These are phyloP conservation scores for Stipa capillata DNA, from an alignment of 176 grass and related monocot species.

Conservation along the genomic window DNA sequence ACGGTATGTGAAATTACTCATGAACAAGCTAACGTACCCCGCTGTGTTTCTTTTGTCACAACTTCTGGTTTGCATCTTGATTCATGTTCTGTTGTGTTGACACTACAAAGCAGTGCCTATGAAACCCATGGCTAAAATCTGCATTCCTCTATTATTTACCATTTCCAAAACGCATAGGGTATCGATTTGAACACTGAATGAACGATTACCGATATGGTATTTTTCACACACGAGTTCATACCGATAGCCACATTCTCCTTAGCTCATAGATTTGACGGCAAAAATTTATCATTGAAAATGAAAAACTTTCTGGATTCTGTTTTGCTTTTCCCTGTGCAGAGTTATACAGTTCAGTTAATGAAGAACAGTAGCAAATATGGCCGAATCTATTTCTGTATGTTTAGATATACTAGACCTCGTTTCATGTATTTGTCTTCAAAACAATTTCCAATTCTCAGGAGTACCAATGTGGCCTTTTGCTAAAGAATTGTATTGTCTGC, in stretches of 20 bases:
- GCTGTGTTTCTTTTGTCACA: neutral
- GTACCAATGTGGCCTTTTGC: neutral
- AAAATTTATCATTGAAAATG: neutral
- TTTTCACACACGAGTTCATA: neutral
- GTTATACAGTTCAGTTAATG: too few species aligned
- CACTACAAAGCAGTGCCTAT: slow-evolving; percentile 23
- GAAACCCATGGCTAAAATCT: neutral
- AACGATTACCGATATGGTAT: neutral
- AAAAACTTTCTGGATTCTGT: neutral
- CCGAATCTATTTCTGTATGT: too few species aligned
- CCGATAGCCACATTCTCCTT: neutral
- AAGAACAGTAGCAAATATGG: too few species aligned
- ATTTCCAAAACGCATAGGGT: too few species aligned
- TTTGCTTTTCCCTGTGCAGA: too few species aligned
- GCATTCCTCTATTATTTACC: neutral
- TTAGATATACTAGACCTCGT: too few species aligned
- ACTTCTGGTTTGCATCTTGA: neutral
- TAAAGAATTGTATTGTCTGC: neutral
- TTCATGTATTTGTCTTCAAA: too few species aligned
- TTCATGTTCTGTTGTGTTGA: too few species aligned
- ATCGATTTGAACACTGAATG: too few species aligned
- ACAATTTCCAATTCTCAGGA: neutral
- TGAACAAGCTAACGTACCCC: neutral
- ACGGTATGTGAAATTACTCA: slow-evolving; percentile 2
- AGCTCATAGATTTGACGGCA: neutral